Evolutionary conservation across 371 early-diverging fungal genomes (phyloP), one percentile per base, ranked within the genome.

Genomic region (Circinella minor): DNA sequence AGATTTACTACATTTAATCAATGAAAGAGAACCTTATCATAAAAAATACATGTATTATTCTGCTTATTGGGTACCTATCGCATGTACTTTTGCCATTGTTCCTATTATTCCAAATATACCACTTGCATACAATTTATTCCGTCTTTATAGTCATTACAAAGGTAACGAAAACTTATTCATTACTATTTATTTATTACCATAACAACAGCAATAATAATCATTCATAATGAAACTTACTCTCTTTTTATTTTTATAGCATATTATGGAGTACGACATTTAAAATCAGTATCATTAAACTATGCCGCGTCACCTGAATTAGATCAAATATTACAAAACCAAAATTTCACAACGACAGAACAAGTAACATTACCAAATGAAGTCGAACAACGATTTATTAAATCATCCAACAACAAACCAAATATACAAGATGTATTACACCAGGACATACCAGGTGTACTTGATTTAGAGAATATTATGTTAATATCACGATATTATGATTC

Each of bases 41-140:
- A 75, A 83, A 46, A 89, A 88, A 65, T 90, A 91, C 73, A 86
- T 92, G 87, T 81, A 81, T 59, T 88, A 90, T 65, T 91, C 91
- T 59, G 88, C 87, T 20, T 84, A 90, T 59, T 84, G 86, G 84
- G 80, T 94, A 8, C 95, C 95, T 1, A 73, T 94, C 43, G 77
- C 94, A 6, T 83, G 88, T 59, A 79, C 89, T 17, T 92, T 93
- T 81, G 88, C 83, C 5, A 73, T 94, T 68, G 89, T 95, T 0
- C 95, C 95, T 2, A 65, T 94, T 15, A 76, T 93, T 6, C 95
- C 95, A 43, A 95, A 95, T 76, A 88, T 95, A 55, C 93, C 93
- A 0, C 76, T 95, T 15, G 90, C 91, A 27, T 95, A 94, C 77
- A 95, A 95, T 70, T 68, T 92, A 34, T 94, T 92, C 71, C 90